Percentiles rank a stretch among this genome's conserved stretches.
These are phyloP conservation scores for Plasmopara muralis DNA, from an alignment of 352 stramenopile genomes.

Conservation along the genomic window DNA sequence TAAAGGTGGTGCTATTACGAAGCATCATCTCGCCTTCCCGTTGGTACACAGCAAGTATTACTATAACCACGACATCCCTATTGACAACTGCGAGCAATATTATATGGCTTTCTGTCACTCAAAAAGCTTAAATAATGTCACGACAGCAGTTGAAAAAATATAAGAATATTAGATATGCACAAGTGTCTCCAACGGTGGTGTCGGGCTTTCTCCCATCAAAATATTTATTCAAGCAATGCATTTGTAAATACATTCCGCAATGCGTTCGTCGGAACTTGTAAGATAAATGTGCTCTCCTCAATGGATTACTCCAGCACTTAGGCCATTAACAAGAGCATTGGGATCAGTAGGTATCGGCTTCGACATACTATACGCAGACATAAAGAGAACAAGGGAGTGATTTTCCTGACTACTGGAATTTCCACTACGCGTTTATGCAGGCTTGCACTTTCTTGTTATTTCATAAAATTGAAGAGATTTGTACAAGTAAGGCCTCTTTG, in stretches of 20 bases:
- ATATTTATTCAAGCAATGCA: conserved; percentile 1
- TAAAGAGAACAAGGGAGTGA: neutral
- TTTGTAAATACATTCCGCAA: neutral
- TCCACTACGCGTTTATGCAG: neutral
- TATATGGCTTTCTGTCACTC: neutral
- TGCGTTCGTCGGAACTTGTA: neutral
- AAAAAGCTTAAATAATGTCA: neutral
- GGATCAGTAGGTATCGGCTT: neutral
- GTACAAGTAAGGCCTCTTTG: conserved; percentile 4
- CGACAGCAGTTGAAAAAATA: neutral
- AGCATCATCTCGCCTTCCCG: neutral
- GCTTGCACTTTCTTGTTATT: neutral
- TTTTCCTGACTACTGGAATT: neutral
- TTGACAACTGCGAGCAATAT: neutral
- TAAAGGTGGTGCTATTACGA: neutral
- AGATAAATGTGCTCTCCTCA: neutral
- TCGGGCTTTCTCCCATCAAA: neutral
- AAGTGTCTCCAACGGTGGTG: neutral
- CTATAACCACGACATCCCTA: neutral
- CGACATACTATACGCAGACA: conserved; percentile 2
- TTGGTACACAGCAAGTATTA: conserved; percentile 2
- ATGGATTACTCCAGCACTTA: neutral
- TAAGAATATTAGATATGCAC: conserved; percentile 2
- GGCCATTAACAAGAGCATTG: neutral
- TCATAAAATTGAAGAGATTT: neutral